These are phyloP conservation scores for Marasmius tenuissimus DNA, from an alignment of 1,284 basidiomycete species.

Conservation along the genomic window DNA sequence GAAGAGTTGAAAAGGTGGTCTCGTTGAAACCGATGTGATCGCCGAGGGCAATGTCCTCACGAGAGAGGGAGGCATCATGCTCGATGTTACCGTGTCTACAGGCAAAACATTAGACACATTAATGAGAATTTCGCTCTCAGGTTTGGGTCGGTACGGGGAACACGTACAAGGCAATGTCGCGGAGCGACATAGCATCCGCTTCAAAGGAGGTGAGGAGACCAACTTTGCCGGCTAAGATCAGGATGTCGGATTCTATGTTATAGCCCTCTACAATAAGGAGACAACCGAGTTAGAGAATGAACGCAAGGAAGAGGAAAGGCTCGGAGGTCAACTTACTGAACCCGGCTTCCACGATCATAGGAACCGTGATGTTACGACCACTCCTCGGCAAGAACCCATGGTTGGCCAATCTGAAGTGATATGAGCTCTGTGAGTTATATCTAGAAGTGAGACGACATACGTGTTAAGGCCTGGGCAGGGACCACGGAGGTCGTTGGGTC, in stretches of 20 bases:
- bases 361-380: constrained; percentile 18
- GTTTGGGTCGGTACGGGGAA: not conserved
- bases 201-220: constrained; percentile 10
- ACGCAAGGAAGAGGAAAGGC: not conserved
- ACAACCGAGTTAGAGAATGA: not conserved
- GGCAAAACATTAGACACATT: too few relatives aligned
- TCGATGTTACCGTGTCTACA: constrained; percentile 20
- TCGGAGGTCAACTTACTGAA: constrained; percentile 1
- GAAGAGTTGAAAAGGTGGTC: not conserved
- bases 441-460: not conserved
- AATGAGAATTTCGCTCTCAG: too few relatives aligned
- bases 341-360: constrained; percentile 12
- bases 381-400: constrained; percentile 20
- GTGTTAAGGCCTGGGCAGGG: constrained; percentile 21
- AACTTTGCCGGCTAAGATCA: constrained; percentile 14
- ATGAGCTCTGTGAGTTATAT: not conserved
- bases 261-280: not conserved
- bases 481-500: constrained; percentile 6
- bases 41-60: constrained; percentile 15
- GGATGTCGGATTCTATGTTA: not conserved
- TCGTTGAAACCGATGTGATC: constrained; percentile 20
- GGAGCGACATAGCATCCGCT: constrained; percentile 11
- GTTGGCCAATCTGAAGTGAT: constrained; percentile 17
- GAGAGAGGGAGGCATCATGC: constrained; percentile 22
- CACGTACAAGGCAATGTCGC: constrained; percentile 15